Conservation (phyloP, 2,329 filamentous ascomycete species). For the Emmonsiellopsis sp. region DNA sequence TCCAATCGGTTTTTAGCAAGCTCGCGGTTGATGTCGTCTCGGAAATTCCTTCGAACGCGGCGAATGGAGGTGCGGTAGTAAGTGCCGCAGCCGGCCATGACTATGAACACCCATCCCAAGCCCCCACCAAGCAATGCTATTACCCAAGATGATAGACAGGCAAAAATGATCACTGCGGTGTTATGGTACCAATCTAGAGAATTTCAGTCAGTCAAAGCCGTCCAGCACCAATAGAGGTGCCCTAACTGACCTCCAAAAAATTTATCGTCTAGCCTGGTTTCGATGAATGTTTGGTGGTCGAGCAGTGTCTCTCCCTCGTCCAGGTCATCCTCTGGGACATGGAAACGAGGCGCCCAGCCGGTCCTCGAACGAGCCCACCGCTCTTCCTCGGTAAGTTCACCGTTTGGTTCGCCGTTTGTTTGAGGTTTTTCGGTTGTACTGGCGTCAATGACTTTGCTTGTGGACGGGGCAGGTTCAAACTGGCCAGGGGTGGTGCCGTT, state of each 20-base stretch:
- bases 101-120: conserved; percentile 81
- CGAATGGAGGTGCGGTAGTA: conserved; percentile 96
- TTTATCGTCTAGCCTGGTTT: conserved; percentile 74
- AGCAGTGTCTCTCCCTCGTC: conserved; percentile 57
- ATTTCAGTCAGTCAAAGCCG: conserved; percentile 1
- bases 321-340: conserved; percentile 44
- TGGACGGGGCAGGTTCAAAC: conserved; percentile 63
- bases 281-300: conserved; percentile 81
- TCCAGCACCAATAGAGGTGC: neutral
- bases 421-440: conserved; percentile 40
- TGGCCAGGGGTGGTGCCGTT: conserved; percentile 55
- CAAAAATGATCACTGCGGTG: conserved; percentile 84
- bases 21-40: conserved; percentile 86
- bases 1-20: conserved; percentile 80
- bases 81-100: conserved; percentile 86
- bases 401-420: conserved; percentile 39
- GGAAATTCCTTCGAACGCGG: conserved; percentile 87
- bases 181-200: conserved; percentile 92
- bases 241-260: conserved; percentile 66
- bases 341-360: conserved; percentile 85
- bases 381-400: conserved; percentile 45
- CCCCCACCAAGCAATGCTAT: conserved; percentile 83
- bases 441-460: conserved; percentile 55
- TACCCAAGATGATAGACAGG: conserved; percentile 82
- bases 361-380: conserved; percentile 52